Evolutionary conservation across 768 basidiomycete genomes (phyloP).

Genomic region (Tulasnella sp.): DNA sequence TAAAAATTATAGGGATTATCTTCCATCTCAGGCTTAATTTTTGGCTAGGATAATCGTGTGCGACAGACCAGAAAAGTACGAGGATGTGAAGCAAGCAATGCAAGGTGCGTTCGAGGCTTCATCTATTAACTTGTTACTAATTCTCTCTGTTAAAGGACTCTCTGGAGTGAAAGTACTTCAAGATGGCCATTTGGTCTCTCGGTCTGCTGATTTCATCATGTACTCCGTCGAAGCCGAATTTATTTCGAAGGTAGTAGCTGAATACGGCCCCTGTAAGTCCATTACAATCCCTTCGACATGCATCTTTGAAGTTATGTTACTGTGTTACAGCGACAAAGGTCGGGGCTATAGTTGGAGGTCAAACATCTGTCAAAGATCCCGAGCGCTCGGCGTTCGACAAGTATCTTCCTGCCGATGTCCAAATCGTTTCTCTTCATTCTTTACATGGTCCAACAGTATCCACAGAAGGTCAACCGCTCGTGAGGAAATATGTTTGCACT

Average conservation of each 20-base stretch:
- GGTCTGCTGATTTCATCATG: conserved; percentile 83
- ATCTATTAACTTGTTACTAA: background rate
- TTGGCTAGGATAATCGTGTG: conserved; percentile 77
- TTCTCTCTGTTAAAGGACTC: conserved; percentile 28
- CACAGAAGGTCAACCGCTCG: conserved; percentile 79
- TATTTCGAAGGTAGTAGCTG: conserved; percentile 66
- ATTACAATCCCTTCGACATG: background rate
- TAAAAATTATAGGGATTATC: background rate
- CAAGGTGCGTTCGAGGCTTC: conserved; percentile 33
- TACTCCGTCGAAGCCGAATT: conserved; percentile 91
- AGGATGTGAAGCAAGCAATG: conserved; percentile 46
- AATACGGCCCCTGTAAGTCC: conserved; percentile 81
- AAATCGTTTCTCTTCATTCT: conserved; percentile 88
- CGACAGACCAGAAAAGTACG: conserved; percentile 64
- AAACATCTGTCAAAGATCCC: conserved; percentile 94
- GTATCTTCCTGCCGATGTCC: conserved; percentile 69
- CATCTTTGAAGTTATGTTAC: background rate
- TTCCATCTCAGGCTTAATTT: conserved; percentile 10
- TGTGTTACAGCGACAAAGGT: conserved; percentile 68
- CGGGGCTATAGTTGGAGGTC: conserved; percentile 83
- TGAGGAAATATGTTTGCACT: conserved; percentile 27
- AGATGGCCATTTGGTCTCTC: conserved; percentile 82
- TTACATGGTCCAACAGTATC: conserved; percentile 87
- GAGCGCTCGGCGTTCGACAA: conserved; percentile 83
- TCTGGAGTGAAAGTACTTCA: conserved; percentile 51